Percentiles rank a stretch among this genome's conserved stretches.
These are phyloP conservation scores for Trichoderma atrobrunneum DNA, from an alignment of 2,329 filamentous ascomycete species.

Conservation along the genomic window DNA sequence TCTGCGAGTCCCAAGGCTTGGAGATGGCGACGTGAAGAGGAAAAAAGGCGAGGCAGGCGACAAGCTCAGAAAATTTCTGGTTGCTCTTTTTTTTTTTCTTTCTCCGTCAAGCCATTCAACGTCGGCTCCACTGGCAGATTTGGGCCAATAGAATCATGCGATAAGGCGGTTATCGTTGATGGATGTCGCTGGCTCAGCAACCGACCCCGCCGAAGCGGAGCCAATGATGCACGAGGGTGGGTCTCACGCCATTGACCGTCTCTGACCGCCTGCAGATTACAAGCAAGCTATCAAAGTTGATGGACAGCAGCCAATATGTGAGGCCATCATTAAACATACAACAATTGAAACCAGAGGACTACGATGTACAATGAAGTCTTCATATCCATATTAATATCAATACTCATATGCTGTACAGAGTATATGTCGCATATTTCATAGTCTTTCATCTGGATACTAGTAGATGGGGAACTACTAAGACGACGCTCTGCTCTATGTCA, in stretches of 20 bases:
- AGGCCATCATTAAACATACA: neutral
- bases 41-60: constrained; percentile 20
- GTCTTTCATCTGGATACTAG: neutral
- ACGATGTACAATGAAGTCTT: neutral
- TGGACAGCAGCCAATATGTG: neutral
- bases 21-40: constrained; percentile 4
- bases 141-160: constrained; percentile 29
- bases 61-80: constrained; percentile 21
- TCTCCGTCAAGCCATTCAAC: constrained; percentile 26
- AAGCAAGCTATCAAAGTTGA: neutral
- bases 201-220: constrained; percentile 30
- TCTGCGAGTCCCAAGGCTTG: constrained; percentile 10
- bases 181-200: constrained; percentile 36
- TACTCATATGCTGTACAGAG: neutral
- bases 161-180: constrained; percentile 34
- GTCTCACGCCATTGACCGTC: neutral
- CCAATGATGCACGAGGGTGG: constrained; percentile 31
- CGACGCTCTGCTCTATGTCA: neutral
- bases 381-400: neutral
- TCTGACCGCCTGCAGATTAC: constrained; percentile 13
- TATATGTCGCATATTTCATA: neutral
- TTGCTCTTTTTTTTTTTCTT: constrained; percentile 23
- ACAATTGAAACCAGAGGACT: neutral
- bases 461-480: neutral
- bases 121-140: constrained; percentile 1